Conservation (phyloP, 1,284 basidiomycete species). For the Lentinula novae-zelandiae region DNA sequence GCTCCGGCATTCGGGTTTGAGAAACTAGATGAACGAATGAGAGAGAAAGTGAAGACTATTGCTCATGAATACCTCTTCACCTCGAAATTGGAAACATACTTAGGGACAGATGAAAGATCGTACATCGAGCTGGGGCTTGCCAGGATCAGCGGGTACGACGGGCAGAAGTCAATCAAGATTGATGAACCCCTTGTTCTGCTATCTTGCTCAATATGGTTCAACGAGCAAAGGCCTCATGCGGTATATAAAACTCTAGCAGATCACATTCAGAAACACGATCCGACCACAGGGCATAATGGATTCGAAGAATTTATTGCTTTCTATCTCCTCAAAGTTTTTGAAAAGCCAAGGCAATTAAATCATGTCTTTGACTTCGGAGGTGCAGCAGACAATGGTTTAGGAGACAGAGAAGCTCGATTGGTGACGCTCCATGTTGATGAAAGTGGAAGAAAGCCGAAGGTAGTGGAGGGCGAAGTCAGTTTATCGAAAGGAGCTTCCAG, state of each 20-base stretch:
- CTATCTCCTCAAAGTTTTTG: not conserved
- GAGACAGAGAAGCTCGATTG: not conserved
- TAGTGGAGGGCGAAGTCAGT: not conserved
- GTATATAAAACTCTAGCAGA: not conserved
- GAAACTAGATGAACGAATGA: not conserved
- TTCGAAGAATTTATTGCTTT: conserved; percentile 7
- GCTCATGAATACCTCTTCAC: not conserved
- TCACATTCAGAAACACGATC: not conserved
- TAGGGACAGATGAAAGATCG: not conserved
- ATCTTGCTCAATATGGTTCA: not conserved
- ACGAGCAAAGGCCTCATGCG: not conserved
- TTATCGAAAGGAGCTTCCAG: not conserved
- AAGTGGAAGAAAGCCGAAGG: not conserved
- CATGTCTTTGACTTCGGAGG: not conserved
- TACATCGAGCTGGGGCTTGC: conserved; percentile 2
- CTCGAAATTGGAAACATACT: no score
- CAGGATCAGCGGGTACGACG: not conserved
- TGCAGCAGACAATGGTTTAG: not conserved
- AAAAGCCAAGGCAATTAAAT: not conserved
- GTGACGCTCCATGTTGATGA: not conserved
- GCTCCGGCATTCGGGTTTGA: not conserved
- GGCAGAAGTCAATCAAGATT: not conserved
- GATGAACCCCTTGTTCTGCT: conserved; percentile 6
- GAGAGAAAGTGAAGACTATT: not conserved
- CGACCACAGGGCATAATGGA: not conserved